phyloP scores from a whole-genome alignment of 495 filamentous ascomycete species.

The Podospora pseudocomata region DNA sequence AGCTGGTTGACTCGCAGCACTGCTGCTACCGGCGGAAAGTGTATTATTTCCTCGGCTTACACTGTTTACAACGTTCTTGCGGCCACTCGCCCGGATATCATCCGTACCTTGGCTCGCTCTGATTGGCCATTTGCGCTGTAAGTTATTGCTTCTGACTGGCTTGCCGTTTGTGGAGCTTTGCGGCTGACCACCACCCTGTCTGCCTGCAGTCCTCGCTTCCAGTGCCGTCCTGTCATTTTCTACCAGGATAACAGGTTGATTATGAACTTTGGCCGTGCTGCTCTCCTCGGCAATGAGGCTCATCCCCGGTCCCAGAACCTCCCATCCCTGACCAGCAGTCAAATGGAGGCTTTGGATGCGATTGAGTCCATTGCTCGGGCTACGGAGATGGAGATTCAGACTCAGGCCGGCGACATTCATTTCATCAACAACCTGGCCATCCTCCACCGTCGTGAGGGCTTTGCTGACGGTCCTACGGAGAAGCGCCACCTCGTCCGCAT shows the following conservation, averaged over 20 bases:
- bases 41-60: slow-evolving; percentile 57
- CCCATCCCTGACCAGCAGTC: slow-evolving; percentile 53
- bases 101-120: slow-evolving; percentile 53
- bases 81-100: slow-evolving; percentile 57
- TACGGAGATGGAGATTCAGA: slow-evolving; percentile 51
- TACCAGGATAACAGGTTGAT: slow-evolving; percentile 52
- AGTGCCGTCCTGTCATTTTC: slow-evolving; percentile 57
- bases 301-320: slow-evolving; percentile 53
- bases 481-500: slow-evolving; percentile 52
- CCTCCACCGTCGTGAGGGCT: slow-evolving; percentile 63
- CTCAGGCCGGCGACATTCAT: slow-evolving; percentile 63
- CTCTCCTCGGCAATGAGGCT: slow-evolving; percentile 53
- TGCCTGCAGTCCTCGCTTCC: slow-evolving; percentile 45
- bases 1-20: slow-evolving; percentile 57
- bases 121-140: slow-evolving; percentile 65
- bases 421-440: slow-evolving; percentile 73
- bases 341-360: slow-evolving; percentile 60
- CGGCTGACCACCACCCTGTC: not conserved
- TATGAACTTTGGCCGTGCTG: slow-evolving; percentile 59
- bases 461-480: slow-evolving; percentile 46
- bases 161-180: not conserved
- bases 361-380: slow-evolving; percentile 58
- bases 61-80: slow-evolving; percentile 64
- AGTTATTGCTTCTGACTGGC: slow-evolving; percentile 23
- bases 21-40: slow-evolving; percentile 56